Percentiles rank a stretch among this genome's conserved stretches.
Evolutionary conservation across 2,329 filamentous ascomycete genomes (phyloP).

Genomic region (Kalmusia sp.): DNA sequence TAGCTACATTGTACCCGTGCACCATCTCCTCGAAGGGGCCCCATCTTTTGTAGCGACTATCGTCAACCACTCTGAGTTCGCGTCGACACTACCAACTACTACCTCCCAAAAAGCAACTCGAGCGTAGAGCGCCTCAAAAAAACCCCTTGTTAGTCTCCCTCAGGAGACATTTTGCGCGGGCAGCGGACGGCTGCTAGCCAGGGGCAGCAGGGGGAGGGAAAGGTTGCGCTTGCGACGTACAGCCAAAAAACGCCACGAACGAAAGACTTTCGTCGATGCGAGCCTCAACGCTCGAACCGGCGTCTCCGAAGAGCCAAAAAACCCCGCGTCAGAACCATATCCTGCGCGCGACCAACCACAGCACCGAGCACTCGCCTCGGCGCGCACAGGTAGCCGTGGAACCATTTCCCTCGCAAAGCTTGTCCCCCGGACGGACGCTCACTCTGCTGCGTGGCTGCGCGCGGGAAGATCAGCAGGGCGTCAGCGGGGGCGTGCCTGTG

Average conservation of each 20-base stretch:
- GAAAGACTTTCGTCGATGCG: too few species aligned
- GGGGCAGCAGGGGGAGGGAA: too few species aligned
- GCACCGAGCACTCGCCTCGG: constrained; percentile 12
- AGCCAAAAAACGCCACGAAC: too few species aligned
- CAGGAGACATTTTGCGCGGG: too few species aligned
- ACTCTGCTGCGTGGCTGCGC: constrained; percentile 3
- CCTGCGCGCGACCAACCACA: not conserved
- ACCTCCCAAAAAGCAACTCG: constrained; percentile 5
- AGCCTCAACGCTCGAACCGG: constrained; percentile 16
- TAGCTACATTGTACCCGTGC: constrained; percentile 13
- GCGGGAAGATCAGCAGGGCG: constrained; percentile 11
- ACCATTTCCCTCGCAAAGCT: constrained; percentile 12
- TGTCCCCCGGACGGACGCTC: constrained; percentile 12
- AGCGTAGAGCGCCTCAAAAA: too few species aligned
- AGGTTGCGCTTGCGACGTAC: not conserved
- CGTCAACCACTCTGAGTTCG: not conserved
- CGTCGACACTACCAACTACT: not conserved
- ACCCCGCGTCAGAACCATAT: constrained; percentile 24
- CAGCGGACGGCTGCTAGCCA: not conserved
- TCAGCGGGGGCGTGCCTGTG: constrained; percentile 2
- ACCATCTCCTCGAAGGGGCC: not conserved
- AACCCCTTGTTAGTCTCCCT: too few species aligned
- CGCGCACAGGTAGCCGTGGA: not conserved
- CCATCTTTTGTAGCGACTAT: not conserved
- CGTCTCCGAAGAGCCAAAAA: constrained; percentile 21